Evolutionary conservation across 2,329 filamentous ascomycete genomes (phyloP), one percentile per base, ranked within the genome.

Genomic region (Aspergillus aculeatinus): DNA sequence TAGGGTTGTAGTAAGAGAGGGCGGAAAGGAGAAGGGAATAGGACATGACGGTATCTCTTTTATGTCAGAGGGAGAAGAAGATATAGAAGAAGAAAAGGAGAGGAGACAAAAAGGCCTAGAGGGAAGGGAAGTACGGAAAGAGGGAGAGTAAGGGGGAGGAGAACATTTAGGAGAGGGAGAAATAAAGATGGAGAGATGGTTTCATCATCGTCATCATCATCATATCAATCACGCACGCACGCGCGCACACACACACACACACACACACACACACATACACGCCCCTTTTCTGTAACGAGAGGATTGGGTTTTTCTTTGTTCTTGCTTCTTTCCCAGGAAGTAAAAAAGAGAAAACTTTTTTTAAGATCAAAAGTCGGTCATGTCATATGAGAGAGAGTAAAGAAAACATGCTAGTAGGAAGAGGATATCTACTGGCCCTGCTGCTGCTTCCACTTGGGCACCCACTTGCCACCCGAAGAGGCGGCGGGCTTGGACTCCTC

Each of bases 361-460:
- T 21, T 51, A n/a, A 39, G 50, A 53, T 56, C 59, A 63, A 52
- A 61, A 59, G 55, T 57, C 59, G 57, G 54, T 59, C 23, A 35
- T 42, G 49, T 53, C 21, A 61, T 33, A 31, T 12, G 14, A 35
- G 33, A 35, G 33, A 60, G 50, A 61, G 56, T 19, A 55, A 57
- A 39, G 35, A 52, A 57, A 21, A 16, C 14, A 35, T 29, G 33
- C 33, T 35, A 35, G 33, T 35, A 35, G 42, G 27, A 29, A 29
- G 51, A 65, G 58, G 52, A 60, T 62, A 52, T 70, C 62, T 67
- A 66, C 63, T 72, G 73, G 63, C 62, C 66, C 61, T 74, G 72
- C 66, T 75, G 71, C 64, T 74, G 74, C 68, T 72, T 76, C 72
- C 70, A 76, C 51, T 68, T 67, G 33, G 74, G 74, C 16, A 76